Base-by-base conservation (phyloP, 805 yeast species). In the Saccharomyces cerevisiae region DNA sequence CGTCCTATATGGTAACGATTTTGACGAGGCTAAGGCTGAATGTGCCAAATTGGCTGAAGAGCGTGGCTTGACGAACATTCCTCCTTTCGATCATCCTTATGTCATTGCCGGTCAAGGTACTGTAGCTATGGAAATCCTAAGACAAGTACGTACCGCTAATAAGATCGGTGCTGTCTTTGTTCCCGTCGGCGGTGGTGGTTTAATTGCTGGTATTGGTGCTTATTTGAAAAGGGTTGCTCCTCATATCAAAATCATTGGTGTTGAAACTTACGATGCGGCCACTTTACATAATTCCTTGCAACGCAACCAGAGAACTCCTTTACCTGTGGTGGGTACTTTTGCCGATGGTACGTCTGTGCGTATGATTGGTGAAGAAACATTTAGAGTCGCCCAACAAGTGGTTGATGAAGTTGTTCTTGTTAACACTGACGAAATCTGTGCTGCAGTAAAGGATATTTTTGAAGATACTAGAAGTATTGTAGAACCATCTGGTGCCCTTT, bases 21-120 rank as follows among this genome's bases (percentile, higher is more conserved):
- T 94, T 62, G 99, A 94, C 68, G 78, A 87, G n/a, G 96, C 99
- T 22, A 95, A 94, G 69, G 81, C 78, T 13, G 98, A 94, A 70
- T 94, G 99, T 72, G 77, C 78, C 1, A 75, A 96, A 54, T 73
- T 94, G 52, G 73, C 86, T 28, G 73, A 73, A 30, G 82, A 84
- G 64, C 79, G 89, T 55, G 90, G 89, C 13, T 76, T 89, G 63
- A 87, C 94, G 5, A 86, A 89, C 63, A 87, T 94, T 48, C 99
- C 99, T n/a, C 99, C 99, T 0, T 94, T 94, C 68, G 96, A 94
- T 67, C 97, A 94, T 66, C 99, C 99, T 1, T 89, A 85, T 62
- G 97, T 94, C 59, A 89, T 94, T 72, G 99, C 99, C 8, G 99
- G 99, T 26, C 99, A 94, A 72, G 99, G 98, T 56, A 94, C 99